Conservation (phyloP, 805 yeast species). For the Jamesozyma jinghongensis region DNA sequence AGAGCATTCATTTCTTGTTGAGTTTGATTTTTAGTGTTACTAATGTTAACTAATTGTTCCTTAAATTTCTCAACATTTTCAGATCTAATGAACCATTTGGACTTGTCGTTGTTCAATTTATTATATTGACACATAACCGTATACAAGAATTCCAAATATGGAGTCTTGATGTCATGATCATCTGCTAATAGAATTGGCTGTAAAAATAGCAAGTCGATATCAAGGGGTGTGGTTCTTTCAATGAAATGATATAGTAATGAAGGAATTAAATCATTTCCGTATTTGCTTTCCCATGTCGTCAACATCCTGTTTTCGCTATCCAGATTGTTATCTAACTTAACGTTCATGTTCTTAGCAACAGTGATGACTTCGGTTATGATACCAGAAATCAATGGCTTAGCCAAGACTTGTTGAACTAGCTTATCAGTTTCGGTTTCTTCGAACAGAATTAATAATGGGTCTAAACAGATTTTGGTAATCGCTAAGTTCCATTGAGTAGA, state of each 20-base stretch:
- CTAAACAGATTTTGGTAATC: conserved; percentile 65
- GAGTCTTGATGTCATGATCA: conserved; percentile 75
- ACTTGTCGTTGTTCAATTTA: conserved; percentile 36
- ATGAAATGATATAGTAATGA: conserved; percentile 54
- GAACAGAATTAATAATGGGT: conserved; percentile 62
- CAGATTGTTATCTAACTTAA: conserved; percentile 49
- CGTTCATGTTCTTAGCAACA: conserved; percentile 64
- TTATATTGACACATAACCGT: conserved; percentile 60
- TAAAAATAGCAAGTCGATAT: conserved; percentile 62
- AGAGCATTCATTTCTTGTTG: background rate
- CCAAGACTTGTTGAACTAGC: conserved; percentile 55
- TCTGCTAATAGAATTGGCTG: conserved; percentile 85
- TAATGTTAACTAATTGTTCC: background rate
- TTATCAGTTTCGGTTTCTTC: conserved; percentile 53
- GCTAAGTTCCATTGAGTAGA: conserved; percentile 79
- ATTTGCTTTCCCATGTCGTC: conserved; percentile 40
- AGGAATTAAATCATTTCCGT: conserved; percentile 37
- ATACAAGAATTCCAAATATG: conserved; percentile 79
- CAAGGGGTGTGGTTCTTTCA: conserved; percentile 38
- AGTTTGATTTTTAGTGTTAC: conserved; percentile 1
- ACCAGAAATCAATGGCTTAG: conserved; percentile 76
- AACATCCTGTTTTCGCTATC: conserved; percentile 54
- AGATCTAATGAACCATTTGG: conserved; percentile 23
- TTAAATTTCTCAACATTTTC: conserved; percentile 2
- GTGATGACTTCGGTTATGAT: conserved; percentile 61